Evolutionary conservation across 805 yeast species (phyloP).

Genomic region (Zygotorulaspora sp.): DNA sequence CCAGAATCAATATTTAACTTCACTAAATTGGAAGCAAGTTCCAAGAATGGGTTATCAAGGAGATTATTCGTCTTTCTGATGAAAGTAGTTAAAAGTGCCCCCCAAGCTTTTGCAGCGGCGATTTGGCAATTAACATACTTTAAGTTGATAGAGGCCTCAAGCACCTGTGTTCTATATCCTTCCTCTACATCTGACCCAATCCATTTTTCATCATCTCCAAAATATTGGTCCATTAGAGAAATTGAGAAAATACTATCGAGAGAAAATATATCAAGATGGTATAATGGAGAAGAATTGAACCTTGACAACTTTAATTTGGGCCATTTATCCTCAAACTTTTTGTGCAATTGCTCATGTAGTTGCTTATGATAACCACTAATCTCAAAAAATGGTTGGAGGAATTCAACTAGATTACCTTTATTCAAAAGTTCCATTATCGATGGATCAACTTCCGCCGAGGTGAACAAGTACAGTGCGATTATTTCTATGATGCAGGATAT

Average conservation of each 20-base stretch:
- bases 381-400: conserved; percentile 37
- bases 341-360: conserved; percentile 43
- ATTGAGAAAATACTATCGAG: conserved; percentile 53
- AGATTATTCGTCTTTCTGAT: conserved; percentile 41
- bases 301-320: conserved; percentile 44
- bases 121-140: conserved; percentile 65
- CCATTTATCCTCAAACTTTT: conserved; percentile 47
- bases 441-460: conserved; percentile 42
- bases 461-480: conserved; percentile 65
- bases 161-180: conserved; percentile 47
- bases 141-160: conserved; percentile 55
- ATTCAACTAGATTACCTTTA: conserved; percentile 34
- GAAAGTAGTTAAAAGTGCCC: conserved; percentile 67
- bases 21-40: conserved; percentile 47
- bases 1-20: conserved; percentile 50
- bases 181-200: conserved; percentile 19
- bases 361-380: conserved; percentile 45
- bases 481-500: conserved; percentile 70
- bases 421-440: conserved; percentile 43
- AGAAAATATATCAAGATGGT: conserved; percentile 48
- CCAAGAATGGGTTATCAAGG: conserved; percentile 35
- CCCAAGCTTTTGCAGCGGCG: conserved; percentile 68
- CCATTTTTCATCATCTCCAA: conserved; percentile 47
- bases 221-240: conserved; percentile 56
- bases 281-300: conserved; percentile 47